Evolutionary conservation across 331 rosid genomes (phyloP).

Genomic region (Malus hybrid): DNA sequence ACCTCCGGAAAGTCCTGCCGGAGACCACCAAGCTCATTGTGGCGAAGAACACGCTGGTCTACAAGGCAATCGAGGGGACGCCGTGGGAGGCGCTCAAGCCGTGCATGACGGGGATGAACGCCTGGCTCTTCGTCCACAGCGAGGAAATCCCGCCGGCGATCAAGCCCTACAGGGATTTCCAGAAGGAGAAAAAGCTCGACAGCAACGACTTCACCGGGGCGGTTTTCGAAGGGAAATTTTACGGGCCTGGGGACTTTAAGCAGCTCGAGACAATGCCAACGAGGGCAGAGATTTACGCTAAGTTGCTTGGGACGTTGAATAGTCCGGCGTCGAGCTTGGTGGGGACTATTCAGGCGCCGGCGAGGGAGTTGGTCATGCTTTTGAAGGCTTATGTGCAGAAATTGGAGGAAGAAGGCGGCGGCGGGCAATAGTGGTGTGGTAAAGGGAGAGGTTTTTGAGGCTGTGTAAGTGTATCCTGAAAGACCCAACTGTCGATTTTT

Average conservation of each 20-base stretch:
- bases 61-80: slow-evolving; percentile 78
- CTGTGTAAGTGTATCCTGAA: slow-evolving; percentile 5
- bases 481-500: neutral
- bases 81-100: slow-evolving; percentile 71
- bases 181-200: slow-evolving; percentile 81
- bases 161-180: slow-evolving; percentile 77
- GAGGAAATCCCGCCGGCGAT: slow-evolving; percentile 83
- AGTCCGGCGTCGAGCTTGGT: slow-evolving; percentile 64
- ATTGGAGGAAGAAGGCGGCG: slow-evolving; percentile 48
- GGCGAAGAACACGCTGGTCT: slow-evolving; percentile 87
- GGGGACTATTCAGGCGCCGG: slow-evolving; percentile 75
- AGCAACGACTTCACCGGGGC: slow-evolving; percentile 79
- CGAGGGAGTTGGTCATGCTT: slow-evolving; percentile 64
- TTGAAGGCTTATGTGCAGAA: slow-evolving; percentile 73
- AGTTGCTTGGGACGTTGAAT: slow-evolving; percentile 56
- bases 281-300: slow-evolving; percentile 70
- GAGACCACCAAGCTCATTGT: slow-evolving; percentile 63
- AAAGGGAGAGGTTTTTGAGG: neutral
- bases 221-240: slow-evolving; percentile 79
- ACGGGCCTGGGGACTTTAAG: slow-evolving; percentile 70
- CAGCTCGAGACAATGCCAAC: slow-evolving; percentile 63
- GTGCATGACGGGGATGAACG: slow-evolving; percentile 94
- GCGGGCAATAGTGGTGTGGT: slow-evolving; percentile 24
- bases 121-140: slow-evolving; percentile 81
- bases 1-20: slow-evolving; percentile 61